These are phyloP conservation scores for Paramecium pentaurelia DNA, from an alignment of 73 alveolate species.

Conservation along the genomic window DNA sequence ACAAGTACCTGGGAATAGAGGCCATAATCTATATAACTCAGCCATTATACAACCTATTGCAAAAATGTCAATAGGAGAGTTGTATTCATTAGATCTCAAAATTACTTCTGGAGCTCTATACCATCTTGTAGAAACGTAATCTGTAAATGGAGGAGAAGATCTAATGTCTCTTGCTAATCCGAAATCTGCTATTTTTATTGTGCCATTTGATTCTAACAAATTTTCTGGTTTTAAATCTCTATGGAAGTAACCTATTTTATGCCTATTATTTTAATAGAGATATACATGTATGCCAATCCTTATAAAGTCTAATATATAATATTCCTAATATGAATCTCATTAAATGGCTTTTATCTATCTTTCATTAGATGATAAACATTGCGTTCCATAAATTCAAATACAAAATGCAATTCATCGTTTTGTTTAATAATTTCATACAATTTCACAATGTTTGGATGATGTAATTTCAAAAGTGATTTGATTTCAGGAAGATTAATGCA, in stretches of 20 bases:
- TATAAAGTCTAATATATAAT: slow-evolving; percentile 91
- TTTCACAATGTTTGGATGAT: slow-evolving; percentile 93
- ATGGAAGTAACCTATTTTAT: slow-evolving; percentile 75
- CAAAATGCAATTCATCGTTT: slow-evolving; percentile 94
- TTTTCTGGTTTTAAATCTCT: slow-evolving; percentile 99
- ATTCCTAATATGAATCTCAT: slow-evolving; percentile 90
- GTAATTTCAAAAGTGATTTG: slow-evolving; percentile 80
- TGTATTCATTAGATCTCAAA: slow-evolving; percentile 94
- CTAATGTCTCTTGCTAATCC: slow-evolving; percentile 99
- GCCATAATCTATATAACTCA: slow-evolving; percentile 93
- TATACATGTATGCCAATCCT: slow-evolving; percentile 95
- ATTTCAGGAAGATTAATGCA: slow-evolving; percentile 89
- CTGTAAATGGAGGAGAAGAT: slow-evolving; percentile 99
- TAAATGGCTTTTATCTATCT: slow-evolving; percentile 83
- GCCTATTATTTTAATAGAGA: slow-evolving; percentile 79
- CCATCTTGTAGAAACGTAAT: slow-evolving; percentile 99
- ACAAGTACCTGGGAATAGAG: slow-evolving; percentile 94
- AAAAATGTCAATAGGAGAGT: slow-evolving; percentile 99
- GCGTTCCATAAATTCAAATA: slow-evolving; percentile 97
- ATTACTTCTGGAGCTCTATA: slow-evolving; percentile 99
- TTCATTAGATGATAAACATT: slow-evolving; percentile 92
- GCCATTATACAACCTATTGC: slow-evolving; percentile 99
- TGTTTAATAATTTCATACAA: slow-evolving; percentile 86
- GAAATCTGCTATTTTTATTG: slow-evolving; percentile 99
- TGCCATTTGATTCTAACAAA: slow-evolving; percentile 86